These are phyloP conservation scores for Penicillium sp. DNA, from an alignment of 2,329 filamentous ascomycete species.

Conservation along the genomic window DNA sequence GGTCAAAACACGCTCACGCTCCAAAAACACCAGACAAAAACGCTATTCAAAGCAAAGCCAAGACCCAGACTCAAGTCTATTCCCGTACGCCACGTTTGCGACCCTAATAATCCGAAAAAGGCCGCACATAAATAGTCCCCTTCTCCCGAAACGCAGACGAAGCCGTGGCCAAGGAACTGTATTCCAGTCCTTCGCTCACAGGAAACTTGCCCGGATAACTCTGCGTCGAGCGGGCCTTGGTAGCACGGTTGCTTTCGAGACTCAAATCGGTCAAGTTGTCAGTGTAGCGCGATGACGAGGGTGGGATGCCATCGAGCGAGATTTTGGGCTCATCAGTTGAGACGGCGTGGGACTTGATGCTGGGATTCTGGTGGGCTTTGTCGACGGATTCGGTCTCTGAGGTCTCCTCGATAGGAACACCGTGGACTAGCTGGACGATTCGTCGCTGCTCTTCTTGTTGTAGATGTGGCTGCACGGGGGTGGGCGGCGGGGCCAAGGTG, in stretches of 20 bases:
- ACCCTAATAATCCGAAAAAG: conserved; percentile 39
- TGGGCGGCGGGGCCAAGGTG: neutral
- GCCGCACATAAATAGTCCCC: conserved; percentile 37
- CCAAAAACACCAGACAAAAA: neutral
- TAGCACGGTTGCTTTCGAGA: conserved; percentile 23
- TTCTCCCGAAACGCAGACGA: conserved; percentile 30
- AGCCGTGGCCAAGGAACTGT: conserved; percentile 36
- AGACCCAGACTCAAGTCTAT: neutral
- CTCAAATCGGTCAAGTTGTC: conserved; percentile 20
- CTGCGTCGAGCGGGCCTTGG: conserved; percentile 33
- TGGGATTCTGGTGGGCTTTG: neutral
- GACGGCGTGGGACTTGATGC: conserved; percentile 10
- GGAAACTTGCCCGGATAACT: conserved; percentile 43
- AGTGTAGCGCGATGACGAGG: conserved; percentile 13
- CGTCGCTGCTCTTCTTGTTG: neutral
- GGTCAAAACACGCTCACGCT: neutral
- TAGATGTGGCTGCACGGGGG: neutral
- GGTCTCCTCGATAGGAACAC: neutral
- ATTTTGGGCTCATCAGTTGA: conserved; percentile 17
- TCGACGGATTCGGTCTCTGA: too few species aligned
- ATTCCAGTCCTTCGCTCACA: conserved; percentile 39
- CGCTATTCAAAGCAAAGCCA: neutral
- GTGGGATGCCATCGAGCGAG: conserved; percentile 2
- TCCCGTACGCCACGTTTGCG: neutral
- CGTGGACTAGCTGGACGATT: neutral